A percentile compares a stretch with the other conserved stretches of the same genome.
phyloP scores from a whole-genome alignment of 495 filamentous ascomycete species.

The Aspergillus hancockii region DNA sequence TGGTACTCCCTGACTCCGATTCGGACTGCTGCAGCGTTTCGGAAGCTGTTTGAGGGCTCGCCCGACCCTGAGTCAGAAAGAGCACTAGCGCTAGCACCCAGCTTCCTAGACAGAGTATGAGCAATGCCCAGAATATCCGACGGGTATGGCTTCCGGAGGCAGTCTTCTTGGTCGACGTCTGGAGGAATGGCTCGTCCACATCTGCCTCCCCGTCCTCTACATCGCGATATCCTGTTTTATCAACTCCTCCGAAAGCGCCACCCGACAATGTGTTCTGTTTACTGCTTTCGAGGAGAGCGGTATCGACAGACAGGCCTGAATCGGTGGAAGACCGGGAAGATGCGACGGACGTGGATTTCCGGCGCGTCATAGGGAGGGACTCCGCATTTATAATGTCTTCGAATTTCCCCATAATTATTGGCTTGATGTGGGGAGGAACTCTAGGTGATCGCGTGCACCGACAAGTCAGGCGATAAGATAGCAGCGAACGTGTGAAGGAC shows the following conservation, averaged over 20 bases:
- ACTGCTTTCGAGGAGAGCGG: slow-evolving; percentile 32
- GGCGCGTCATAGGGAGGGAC: slow-evolving; percentile 28
- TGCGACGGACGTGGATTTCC: slow-evolving; percentile 28
- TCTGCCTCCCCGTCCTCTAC: slow-evolving; percentile 38
- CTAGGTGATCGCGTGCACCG: slow-evolving; percentile 4
- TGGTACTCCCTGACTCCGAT: slow-evolving; percentile 63
- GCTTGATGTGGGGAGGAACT: slow-evolving; percentile 1
- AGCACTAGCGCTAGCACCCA: slow-evolving; percentile 79
- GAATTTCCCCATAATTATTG: slow-evolving; percentile 34
- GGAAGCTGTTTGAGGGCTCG: slow-evolving; percentile 22
- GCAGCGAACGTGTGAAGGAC: not conserved
- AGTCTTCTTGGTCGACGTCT: slow-evolving; percentile 20
- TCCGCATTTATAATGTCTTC: slow-evolving; percentile 31
- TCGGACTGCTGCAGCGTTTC: slow-evolving; percentile 38
- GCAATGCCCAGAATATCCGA: slow-evolving; percentile 67
- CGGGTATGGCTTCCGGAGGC: slow-evolving; percentile 47
- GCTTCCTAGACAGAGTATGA: slow-evolving; percentile 65
- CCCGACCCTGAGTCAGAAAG: slow-evolving; percentile 61
- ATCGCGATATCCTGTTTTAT: slow-evolving; percentile 37
- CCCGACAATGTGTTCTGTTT: slow-evolving; percentile 22
- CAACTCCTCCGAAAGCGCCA: slow-evolving; percentile 1
- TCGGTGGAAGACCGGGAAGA: slow-evolving; percentile 41
- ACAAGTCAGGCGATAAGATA: not conserved
- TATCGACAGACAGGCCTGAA: slow-evolving; percentile 41
- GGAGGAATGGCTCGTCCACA: slow-evolving; percentile 31